These are phyloP conservation scores for Yamagishiella unicocca DNA, from an alignment of 139 green algal genomes.

Conservation along the genomic window DNA sequence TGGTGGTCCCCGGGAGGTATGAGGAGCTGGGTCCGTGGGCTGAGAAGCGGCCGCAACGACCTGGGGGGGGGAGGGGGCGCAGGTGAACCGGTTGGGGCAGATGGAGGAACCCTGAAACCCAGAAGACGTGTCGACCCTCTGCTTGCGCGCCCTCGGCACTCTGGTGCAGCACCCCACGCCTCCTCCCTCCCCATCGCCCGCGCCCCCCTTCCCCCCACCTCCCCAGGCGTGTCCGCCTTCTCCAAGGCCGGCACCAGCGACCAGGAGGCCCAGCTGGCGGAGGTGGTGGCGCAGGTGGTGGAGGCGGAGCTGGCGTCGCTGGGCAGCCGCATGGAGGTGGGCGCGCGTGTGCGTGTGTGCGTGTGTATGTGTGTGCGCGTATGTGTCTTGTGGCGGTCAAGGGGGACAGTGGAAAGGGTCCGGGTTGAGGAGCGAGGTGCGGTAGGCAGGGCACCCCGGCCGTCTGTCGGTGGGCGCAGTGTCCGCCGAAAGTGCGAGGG, in stretches of 20 bases:
- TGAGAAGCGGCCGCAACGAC: too few relatives aligned
- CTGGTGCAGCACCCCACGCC: not conserved
- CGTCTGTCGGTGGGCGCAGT: too few relatives aligned
- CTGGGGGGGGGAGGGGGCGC: too few relatives aligned
- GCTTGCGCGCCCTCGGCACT: not conserved
- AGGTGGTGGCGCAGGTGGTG: slow-evolving; percentile 57
- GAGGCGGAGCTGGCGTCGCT: slow-evolving; percentile 50
- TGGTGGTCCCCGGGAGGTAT: too few relatives aligned
- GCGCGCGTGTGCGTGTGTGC: too few relatives aligned
- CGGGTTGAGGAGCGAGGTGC: too few relatives aligned
- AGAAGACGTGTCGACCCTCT: not conserved
- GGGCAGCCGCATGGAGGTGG: slow-evolving; percentile 31
- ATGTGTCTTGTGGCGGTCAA: not conserved
- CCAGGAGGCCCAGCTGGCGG: slow-evolving; percentile 49
- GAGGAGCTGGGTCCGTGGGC: not conserved
- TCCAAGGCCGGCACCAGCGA: slow-evolving; percentile 15
- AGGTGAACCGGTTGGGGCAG: too few relatives aligned
- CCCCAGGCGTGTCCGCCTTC: slow-evolving; percentile 20
- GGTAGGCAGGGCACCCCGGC: too few relatives aligned
- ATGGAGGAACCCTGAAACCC: too few relatives aligned
- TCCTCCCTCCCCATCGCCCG: not conserved
- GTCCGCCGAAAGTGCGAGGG: too few relatives aligned
- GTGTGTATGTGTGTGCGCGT: too few relatives aligned
- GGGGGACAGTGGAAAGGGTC: not conserved
- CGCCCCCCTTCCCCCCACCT: not conserved